Evolutionary conservation across 164 flowering plant species (phyloP), one percentile per base, ranked within the genome.

Genomic region (Chloranthus sessilifolius): DNA sequence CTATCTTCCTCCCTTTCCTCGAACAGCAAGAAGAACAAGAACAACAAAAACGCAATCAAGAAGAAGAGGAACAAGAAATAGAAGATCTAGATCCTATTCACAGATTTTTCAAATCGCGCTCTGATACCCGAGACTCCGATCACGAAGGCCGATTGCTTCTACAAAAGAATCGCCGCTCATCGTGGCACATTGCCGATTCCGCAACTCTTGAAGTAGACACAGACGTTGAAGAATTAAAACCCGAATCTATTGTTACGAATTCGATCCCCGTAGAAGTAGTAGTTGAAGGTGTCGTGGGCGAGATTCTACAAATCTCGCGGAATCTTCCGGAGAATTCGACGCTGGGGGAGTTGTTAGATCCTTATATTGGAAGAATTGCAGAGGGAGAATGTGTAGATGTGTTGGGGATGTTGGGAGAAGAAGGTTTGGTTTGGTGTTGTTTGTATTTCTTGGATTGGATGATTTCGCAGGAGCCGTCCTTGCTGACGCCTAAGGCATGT

Each of bases 371-470:
- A 42, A 74, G 59, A 40, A 55, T 91, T 12, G 58, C 71, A 2
- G 78, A 65, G 41, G 53, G 23, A 38, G 85, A 81, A 23, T 83
- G 96, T 44, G 56, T 73, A 61, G 74, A 79, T 55, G 66, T 78
- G 58, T 61, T 87, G 69, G 47, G 34, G n/a, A 26, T 72, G 60
- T 48, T 91, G 85, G 81, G 76, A 1, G 31, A 76, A 29, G 85
- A 78, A 29, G 85, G 86, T 48, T 59, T 78, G 26, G 20, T 72
- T 33, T 60, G 60, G 68, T 34, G 69, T 44, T 79, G 84, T 59
- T 72, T 85, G 78, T 77, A 85, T 61, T 83, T 91, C 36, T 81
- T 60, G 50, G 96, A 91, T 60, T 91, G 98, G 96, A 85, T 91
- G 96, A 53, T 89, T 8, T 46, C 67, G 71, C 88, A 83, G 59